A percentile compares a stretch with the other conserved stretches of the same genome.
Conservation (phyloP, 441 rosid species). For the Populus trichocarpa region DNA sequence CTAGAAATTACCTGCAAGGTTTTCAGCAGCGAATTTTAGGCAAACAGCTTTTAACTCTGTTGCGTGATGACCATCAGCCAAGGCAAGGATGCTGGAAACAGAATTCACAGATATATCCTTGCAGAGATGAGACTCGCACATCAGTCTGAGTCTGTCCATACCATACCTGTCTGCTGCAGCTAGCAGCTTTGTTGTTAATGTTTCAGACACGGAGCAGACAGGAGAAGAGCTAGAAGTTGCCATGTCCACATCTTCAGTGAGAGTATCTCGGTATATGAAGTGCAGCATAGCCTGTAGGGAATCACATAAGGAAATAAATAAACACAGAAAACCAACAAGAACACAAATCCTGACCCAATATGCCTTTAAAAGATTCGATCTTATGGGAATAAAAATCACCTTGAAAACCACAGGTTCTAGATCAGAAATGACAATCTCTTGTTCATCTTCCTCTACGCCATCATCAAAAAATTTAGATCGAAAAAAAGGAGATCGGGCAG, state of each 20-base stretch:
- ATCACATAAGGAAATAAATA: not conserved
- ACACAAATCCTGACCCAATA: not conserved
- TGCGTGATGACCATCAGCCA: slow-evolving; percentile 50
- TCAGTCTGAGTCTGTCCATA: slow-evolving; percentile 37
- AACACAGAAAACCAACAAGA: not conserved
- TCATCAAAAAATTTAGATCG: slow-evolving; percentile 33
- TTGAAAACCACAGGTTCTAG: slow-evolving; percentile 47
- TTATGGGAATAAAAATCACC: slow-evolving; percentile 24
- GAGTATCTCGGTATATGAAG: slow-evolving; percentile 43
- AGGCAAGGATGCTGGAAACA: slow-evolving; percentile 37
- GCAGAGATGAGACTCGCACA: slow-evolving; percentile 50
- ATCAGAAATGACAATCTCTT: slow-evolving; percentile 37
- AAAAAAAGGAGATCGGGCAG: slow-evolving; percentile 46
- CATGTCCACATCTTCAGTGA: slow-evolving; percentile 45
- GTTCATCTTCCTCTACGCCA: slow-evolving; percentile 20
- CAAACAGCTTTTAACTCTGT: slow-evolving; percentile 41
- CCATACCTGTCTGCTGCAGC: slow-evolving; percentile 49
- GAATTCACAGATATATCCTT: slow-evolving; percentile 44
- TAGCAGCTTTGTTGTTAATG: slow-evolving; percentile 35
- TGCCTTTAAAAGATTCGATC: slow-evolving; percentile 2
- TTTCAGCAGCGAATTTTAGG: slow-evolving; percentile 49
- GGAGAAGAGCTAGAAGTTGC: slow-evolving; percentile 34
- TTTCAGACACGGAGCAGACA: slow-evolving; percentile 32
- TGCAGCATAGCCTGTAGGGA: slow-evolving; percentile 40
- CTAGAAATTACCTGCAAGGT: slow-evolving; percentile 35